phyloP scores from a whole-genome alignment of 2,329 filamentous ascomycete genomes.

The Fusarium pseudonygamai region DNA sequence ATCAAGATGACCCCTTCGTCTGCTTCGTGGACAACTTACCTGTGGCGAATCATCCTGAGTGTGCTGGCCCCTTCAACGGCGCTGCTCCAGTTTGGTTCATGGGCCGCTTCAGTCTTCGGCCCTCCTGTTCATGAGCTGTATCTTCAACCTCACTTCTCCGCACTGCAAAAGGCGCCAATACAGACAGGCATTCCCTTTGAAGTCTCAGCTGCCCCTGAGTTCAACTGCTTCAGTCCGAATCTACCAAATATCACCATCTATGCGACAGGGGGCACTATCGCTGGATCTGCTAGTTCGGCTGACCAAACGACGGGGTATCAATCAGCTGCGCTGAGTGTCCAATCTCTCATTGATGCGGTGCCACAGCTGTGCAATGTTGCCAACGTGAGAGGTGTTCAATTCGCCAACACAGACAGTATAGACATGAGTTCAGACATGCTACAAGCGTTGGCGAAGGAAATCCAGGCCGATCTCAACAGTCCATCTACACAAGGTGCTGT shows the following conservation, averaged over 20 bases:
- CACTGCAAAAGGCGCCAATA: constrained; percentile 30
- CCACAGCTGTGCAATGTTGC: constrained; percentile 64
- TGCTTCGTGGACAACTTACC: constrained; percentile 33
- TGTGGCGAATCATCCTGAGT: constrained; percentile 37
- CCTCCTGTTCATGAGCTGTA: constrained; percentile 38
- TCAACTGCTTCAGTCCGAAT: constrained; percentile 40
- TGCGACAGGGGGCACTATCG: constrained; percentile 68
- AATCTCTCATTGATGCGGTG: constrained; percentile 62
- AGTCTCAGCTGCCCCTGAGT: constrained; percentile 23
- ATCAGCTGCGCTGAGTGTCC: constrained; percentile 57
- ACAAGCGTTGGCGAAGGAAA: constrained; percentile 57
- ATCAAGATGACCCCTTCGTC: constrained; percentile 33
- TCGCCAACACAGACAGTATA: constrained; percentile 59
- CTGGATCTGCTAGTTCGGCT: constrained; percentile 58
- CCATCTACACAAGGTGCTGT: constrained; percentile 60
- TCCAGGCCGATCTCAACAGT: constrained; percentile 58
- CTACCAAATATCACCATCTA: constrained; percentile 67
- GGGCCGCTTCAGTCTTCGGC: constrained; percentile 41
- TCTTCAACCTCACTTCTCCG: constrained; percentile 29
- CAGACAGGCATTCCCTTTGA: constrained; percentile 17
- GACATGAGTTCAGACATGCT: constrained; percentile 60
- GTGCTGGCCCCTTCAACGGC: constrained; percentile 39
- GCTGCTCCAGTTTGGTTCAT: constrained; percentile 36
- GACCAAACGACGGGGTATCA: constrained; percentile 57
- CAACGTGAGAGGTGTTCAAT: constrained; percentile 63